These are phyloP conservation scores for Hanseniaspora singularis DNA, from an alignment of 805 yeast species.

Conservation along the genomic window DNA sequence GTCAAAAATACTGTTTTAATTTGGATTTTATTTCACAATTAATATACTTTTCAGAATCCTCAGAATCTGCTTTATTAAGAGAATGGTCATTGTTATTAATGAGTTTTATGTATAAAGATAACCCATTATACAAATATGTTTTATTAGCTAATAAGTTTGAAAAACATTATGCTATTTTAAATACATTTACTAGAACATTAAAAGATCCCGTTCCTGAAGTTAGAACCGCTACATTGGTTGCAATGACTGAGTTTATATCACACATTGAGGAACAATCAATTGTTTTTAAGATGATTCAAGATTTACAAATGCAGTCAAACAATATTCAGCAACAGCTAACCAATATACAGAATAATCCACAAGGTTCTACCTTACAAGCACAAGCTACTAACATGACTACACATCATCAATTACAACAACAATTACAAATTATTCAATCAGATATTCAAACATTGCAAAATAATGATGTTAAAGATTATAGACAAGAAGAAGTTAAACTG, in stretches of 20 bases:
- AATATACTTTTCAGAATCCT: slow-evolving; percentile 48
- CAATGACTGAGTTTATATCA: slow-evolving; percentile 58
- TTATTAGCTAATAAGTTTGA: slow-evolving; percentile 50
- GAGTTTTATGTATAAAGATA: slow-evolving; percentile 61
- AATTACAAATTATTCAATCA: slow-evolving; percentile 24
- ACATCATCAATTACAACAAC: slow-evolving; percentile 27
- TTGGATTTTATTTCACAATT: slow-evolving; percentile 61
- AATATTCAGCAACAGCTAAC: slow-evolving; percentile 25
- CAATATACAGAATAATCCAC: slow-evolving; percentile 25
- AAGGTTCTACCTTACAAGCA: slow-evolving; percentile 23
- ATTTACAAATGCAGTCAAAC: slow-evolving; percentile 24
- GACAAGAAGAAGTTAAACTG: slow-evolving; percentile 56
- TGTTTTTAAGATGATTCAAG: slow-evolving; percentile 26
- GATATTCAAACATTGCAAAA: slow-evolving; percentile 24
- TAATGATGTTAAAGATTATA: slow-evolving; percentile 35
- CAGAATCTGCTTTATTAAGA: slow-evolving; percentile 74
- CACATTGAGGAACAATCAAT: slow-evolving; percentile 32
- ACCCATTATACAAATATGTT: slow-evolving; percentile 63
- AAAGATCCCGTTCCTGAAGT: slow-evolving; percentile 94
- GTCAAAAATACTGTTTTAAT: slow-evolving; percentile 69
- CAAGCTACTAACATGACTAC: slow-evolving; percentile 24
- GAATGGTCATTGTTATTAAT: slow-evolving; percentile 84
- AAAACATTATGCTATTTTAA: slow-evolving; percentile 22
- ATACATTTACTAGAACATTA: slow-evolving; percentile 39
- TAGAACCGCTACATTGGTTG: slow-evolving; percentile 66